Evolutionary conservation across 768 basidiomycete species (phyloP).

Genomic region (Daedaleopsis nitida): DNA sequence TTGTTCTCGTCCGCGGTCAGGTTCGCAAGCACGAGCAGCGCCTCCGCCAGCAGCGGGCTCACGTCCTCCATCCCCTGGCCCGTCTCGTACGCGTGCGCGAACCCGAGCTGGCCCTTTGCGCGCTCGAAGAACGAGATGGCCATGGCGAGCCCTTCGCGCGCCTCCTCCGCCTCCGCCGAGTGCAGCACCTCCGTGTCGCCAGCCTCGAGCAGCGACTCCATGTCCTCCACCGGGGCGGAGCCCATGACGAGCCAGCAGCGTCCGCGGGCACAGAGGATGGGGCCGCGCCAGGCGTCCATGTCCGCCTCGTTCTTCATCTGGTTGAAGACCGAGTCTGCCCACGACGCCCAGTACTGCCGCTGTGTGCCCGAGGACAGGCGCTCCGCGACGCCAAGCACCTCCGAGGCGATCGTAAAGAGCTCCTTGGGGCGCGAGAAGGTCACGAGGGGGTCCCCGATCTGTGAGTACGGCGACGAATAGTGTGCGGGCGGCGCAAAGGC

Average conservation of each 20-base stretch:
- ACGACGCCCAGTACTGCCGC: slow-evolving; percentile 57
- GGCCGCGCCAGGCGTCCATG: slow-evolving; percentile 50
- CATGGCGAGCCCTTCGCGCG: slow-evolving; percentile 49
- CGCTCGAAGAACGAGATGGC: slow-evolving; percentile 42
- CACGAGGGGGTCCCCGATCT: slow-evolving; percentile 1
- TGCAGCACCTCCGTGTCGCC: slow-evolving; percentile 41
- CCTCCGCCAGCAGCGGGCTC: slow-evolving; percentile 48
- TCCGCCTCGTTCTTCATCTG: slow-evolving; percentile 68
- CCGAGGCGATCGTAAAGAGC: slow-evolving; percentile 63
- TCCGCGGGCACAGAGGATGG: slow-evolving; percentile 49
- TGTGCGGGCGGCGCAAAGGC: slow-evolving; percentile 6
- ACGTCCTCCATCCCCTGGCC: slow-evolving; percentile 17
- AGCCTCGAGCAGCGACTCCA: slow-evolving; percentile 55
- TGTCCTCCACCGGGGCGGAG: slow-evolving; percentile 52
- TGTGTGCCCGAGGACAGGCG: slow-evolving; percentile 47
- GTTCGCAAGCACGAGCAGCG: slow-evolving; percentile 60
- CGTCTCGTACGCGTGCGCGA: neutral
- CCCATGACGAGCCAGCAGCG: slow-evolving; percentile 60
- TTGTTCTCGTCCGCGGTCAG: slow-evolving; percentile 49
- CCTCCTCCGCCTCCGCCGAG: slow-evolving; percentile 56
- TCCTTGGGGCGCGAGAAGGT: slow-evolving; percentile 58
- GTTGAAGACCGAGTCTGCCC: slow-evolving; percentile 61
- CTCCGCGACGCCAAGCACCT: slow-evolving; percentile 62
- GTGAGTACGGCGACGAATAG: slow-evolving; percentile 12
- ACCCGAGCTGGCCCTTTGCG: slow-evolving; percentile 25